Conservation (phyloP, 2,329 filamentous ascomycete species). For the Anthostomella pinea region DNA sequence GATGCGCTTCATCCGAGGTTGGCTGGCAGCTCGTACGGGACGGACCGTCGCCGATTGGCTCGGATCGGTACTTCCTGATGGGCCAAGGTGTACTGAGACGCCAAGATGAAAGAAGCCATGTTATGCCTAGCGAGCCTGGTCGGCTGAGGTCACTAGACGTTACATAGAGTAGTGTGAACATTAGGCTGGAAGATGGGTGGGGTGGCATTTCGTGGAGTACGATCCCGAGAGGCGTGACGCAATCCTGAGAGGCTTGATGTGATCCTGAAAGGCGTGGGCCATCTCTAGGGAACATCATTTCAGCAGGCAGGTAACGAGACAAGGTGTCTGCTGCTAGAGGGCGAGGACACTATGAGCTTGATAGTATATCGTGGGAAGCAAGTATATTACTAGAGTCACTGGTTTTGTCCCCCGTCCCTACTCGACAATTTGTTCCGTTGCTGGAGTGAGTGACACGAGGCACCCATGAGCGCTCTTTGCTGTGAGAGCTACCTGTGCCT, state of each 20-base stretch:
- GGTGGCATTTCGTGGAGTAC: no score
- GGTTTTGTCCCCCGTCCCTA: conserved; percentile 5
- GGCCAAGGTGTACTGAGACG: conserved; percentile 1
- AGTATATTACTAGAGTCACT: conserved; percentile 3
- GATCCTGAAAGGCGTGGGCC: neutral
- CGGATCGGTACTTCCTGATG: no score
- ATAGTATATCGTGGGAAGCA: conserved; percentile 5
- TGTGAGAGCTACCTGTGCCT: conserved; percentile 22
- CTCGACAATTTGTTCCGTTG: conserved; percentile 9
- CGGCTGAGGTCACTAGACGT: no score
- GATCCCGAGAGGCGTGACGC: no score
- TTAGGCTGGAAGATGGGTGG: no score
- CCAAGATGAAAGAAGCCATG: no score
- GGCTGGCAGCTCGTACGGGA: no score
- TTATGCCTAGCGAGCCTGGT: no score
- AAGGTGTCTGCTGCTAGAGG: conserved; percentile 4
- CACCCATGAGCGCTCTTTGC: conserved; percentile 22
- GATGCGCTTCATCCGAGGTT: no score
- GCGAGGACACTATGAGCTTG: neutral
- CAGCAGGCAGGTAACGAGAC: conserved; percentile 1
- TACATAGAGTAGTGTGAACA: no score
- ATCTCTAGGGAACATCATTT: conserved; percentile 2
- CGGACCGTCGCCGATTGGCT: no score
- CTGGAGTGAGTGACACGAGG: conserved; percentile 17
- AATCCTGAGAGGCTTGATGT: no score